Base-by-base conservation (phyloP, 768 basidiomycete species). In the Lepiota venenata region DNA sequence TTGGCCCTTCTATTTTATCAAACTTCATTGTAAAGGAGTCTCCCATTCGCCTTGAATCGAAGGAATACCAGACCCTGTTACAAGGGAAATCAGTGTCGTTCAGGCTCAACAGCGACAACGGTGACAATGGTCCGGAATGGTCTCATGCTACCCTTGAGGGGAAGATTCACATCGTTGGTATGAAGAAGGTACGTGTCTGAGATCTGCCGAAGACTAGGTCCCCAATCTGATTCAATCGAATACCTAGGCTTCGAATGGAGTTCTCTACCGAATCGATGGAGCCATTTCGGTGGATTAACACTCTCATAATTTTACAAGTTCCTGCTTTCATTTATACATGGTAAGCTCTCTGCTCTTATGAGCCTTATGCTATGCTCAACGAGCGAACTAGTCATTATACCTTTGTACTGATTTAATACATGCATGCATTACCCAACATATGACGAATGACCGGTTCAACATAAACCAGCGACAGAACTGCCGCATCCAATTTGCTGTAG, bases 11-110 rank as follows among this genome's bases (percentile, higher is more conserved):
- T 22, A 16, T 16, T 37, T 20, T 14, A 49, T 55, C 6, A 50
- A 27, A 18, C 15, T 14, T 39, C 12, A 42, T 56, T 9, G 8
- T 47, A 47, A 56, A 82, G 81, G 63, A 78, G 65, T 79, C 71
- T 12, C 80, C 75, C 2, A 74, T 85, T 29, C 63, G 69, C 3
- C 69, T 85, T 8, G 70, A 77, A 3, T 67, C 66, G 18, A 69
- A 76, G 2, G 39, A 60, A 1, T 83, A 87, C 52, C 61, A 69
- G 7, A 92, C 90, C 1, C 72, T 91, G 27, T 72, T 85, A 12
- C 69, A 77, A 0, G 79, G 76, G 2, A 85, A 79, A 63, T 73
- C 78, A 2, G 75, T 93, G 35, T 71, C 77, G 0, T 84, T 92
- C 62, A 68, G 69, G 2, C 65, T 72, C 10, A 66, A 69, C 39